Base-by-base conservation (phyloP, 129 eudicot species). In the Escallonia rubra region DNA sequence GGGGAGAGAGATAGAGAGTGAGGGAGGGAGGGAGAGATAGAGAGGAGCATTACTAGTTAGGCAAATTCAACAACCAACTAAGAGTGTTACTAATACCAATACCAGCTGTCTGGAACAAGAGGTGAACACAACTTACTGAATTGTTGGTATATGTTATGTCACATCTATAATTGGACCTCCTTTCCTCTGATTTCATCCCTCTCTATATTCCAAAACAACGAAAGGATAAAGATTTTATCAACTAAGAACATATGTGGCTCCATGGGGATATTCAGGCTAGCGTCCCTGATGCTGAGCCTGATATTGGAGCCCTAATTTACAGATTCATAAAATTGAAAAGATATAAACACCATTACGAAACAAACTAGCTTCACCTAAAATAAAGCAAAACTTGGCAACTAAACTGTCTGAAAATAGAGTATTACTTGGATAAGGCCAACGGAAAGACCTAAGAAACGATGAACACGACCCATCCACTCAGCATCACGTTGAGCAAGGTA, bases 391-490 rank as follows among this genome's bases (percentile, higher is more conserved):
- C 6, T 13, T 42, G 16, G 42, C 41, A 61, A 34, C 13, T 75
- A 13, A 41, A 60, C 43, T 41, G 4, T 5, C 51, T 66, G 57
- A 60, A 67, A 45, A 67, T 53, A 49, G 39, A 41, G 41, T 69
- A 60, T 68, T 86, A 94, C 99, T 83, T 94, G 95, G 64, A 94
- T 85, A 70, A 94, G 97, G 56, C 99, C 99, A 71, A 94, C 97
- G 59, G 99, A 82, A 75, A 94, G 97, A 67, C 99, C 99, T 69
- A 94, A 81, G 76, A 90, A 94, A 50, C 90, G 96, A 83, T 94
- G 99, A 73, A 94, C 88, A 67, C 93, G 95, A 13, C 99, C 99
- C 99, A 94, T 94, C 97, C 99, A 94, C 80, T 94, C 99, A 72
- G 99, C 99, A 83, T 94, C 99, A 64, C 99, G 87, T 81, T 87